Percentiles rank a stretch among this genome's conserved stretches.
These are phyloP conservation scores for Ascochyta viciae-villosae DNA, from an alignment of 2,329 filamentous ascomycete genomes.

Conservation along the genomic window DNA sequence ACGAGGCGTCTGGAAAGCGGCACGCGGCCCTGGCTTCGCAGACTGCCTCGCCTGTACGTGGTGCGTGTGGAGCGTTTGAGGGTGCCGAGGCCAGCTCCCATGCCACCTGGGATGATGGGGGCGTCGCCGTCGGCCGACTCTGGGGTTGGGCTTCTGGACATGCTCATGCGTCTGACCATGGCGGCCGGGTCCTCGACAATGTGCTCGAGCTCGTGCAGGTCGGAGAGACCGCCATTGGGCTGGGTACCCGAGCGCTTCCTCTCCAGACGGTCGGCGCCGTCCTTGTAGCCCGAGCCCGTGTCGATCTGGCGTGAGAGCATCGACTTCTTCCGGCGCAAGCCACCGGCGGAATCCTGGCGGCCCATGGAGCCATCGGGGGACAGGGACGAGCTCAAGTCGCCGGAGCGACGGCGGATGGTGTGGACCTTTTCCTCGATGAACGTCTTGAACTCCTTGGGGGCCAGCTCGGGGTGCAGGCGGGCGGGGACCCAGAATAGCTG, in stretches of 20 bases:
- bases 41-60: slow-evolving; percentile 86
- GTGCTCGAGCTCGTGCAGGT: slow-evolving; percentile 74
- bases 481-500: slow-evolving; percentile 96
- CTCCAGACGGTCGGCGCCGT: slow-evolving; percentile 82
- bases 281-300: slow-evolving; percentile 75
- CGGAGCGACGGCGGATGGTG: slow-evolving; percentile 83
- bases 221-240: slow-evolving; percentile 60
- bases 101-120: slow-evolving; percentile 81
- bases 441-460: slow-evolving; percentile 94
- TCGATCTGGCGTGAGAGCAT: slow-evolving; percentile 95
- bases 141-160: slow-evolving; percentile 49
- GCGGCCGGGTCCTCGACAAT: slow-evolving; percentile 81
- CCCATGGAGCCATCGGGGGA: slow-evolving; percentile 63
- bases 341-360: slow-evolving; percentile 62
- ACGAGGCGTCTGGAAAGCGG: slow-evolving; percentile 76
- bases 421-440: slow-evolving; percentile 94
- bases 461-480: slow-evolving; percentile 89
- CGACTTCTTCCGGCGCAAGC: slow-evolving; percentile 86
- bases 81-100: slow-evolving; percentile 77
- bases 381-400: slow-evolving; percentile 66
- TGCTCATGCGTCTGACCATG: slow-evolving; percentile 74
- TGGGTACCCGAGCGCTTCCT: slow-evolving; percentile 69
- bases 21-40: slow-evolving; percentile 77
- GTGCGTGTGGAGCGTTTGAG: slow-evolving; percentile 90
- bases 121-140: slow-evolving; percentile 67